Base-by-base conservation (phyloP, 116 monocot genomes). In the Papilionanthe hybrid region DNA sequence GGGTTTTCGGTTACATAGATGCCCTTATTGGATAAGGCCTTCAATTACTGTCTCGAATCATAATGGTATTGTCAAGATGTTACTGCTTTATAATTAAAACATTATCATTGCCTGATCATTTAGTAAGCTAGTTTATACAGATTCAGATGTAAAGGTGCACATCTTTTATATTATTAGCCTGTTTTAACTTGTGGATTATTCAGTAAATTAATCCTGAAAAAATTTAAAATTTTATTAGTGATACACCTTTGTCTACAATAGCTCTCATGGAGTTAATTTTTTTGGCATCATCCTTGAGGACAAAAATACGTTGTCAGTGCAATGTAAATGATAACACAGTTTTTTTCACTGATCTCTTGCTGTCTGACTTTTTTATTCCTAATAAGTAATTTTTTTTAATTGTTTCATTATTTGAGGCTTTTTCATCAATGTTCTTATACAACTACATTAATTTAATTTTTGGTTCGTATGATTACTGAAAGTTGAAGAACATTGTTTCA, bases 1-100 rank as follows among this genome's bases (percentile, higher is more conserved):
- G 78, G 99, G 99, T 12, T 95, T 99, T 81, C 99, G 99, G n/a
- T 90, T 99, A 79, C 99, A 95, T 79, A 93, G 83, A 83, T 99
- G 99, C 76, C 99, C 99, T 71, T 90, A 93, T 77, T 99, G 99
- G 99, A 85, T 99, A 69, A 91, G 99, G 78, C 99, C 99, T 78
- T 93, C 95, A 48, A 88, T 99, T 78, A 95, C 99, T 18, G 53
- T 99, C 37, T 95, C 99, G 11, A 81, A 95, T 86, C 99, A 99
- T 81, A 91, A 90, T 93, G 99, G 99, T 99, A 91, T 55, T 72
- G 19, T 22, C 48, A 73, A 73, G 43, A 73, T 43, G 6, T 71
- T 71, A 8, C 1, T 73, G 73, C 22, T 42, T 22, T 44, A 20
- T 73, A 43, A 11, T 72, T 42, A 44, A 19, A 69, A 5, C 5